Evolutionary conservation across 2,329 filamentous ascomycete species (phyloP), one percentile per base, ranked within the genome.

Genomic region (Colletotrichum tamarilloi): DNA sequence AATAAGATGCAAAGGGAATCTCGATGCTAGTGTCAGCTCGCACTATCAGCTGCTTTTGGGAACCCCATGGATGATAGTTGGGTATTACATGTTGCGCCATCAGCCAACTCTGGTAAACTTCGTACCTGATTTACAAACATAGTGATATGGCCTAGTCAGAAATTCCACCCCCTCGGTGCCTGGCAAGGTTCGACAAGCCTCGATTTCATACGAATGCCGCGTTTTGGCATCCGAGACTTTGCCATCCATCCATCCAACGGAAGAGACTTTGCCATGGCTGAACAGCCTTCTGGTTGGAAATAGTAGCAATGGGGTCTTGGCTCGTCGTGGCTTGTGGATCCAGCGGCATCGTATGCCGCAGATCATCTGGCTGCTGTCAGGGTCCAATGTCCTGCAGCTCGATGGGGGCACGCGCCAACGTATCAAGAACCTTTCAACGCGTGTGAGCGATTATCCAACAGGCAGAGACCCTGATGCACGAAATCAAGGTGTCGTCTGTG

Each of bases 401-500:
- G 55, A 58, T 19, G n/a, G n/a, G 26, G 42, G 22, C 59, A 69
- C 49, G 32, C 28, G 58, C 58, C 66, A 57, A 62, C 22, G 24
- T 32, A 49, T 30, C 38, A 12, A 49, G 11, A 30, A 4, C 16
- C 9, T 16, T 55, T 55, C 22, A 19, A 49, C 42, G 42, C 19
- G 19, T 9, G 42, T 16, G n/a, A 26, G 26, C 49, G 35, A 56
- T 65, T 64, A 22, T 8, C 8, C 9, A 3, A 12, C 67, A 65
- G 28, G 35, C 32, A 26, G 24, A 11, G 14, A 59, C 68, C 62
- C 24, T 60, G 62, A 42, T 26, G 9, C 55, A 12, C 4, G 53
- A 30, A 28, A 57, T 57, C 11, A 60, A 42, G 57, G 19, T 67
- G 42, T 67, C 42, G 68, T 67, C 62, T 28, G 68, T 71, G 68